Base-by-base conservation (phyloP, 371 early-diverging fungal species). In the Mortierella sp. region DNA sequence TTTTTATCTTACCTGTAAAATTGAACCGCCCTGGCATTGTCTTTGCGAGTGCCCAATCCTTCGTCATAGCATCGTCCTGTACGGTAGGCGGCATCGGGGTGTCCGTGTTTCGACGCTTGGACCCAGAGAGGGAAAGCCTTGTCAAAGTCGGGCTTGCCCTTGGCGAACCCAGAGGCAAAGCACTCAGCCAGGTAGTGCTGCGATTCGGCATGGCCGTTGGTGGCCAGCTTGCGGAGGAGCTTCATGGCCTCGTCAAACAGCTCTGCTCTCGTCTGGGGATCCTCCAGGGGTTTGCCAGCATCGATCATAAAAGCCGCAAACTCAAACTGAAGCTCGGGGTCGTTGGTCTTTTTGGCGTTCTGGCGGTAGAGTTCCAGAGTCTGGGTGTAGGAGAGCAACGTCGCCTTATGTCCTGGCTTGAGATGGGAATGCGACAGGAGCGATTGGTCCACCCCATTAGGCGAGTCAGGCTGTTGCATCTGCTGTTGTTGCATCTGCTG, bases 281-380 rank as follows among this genome's bases (percentile, higher is more conserved):
- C 81, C 73, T 87, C 89, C 71, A 93, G 87, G 4, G 93, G 88
- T 54, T 93, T 92, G 73, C 94, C 94, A 34, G 93, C 92, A 73
- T 93, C 92, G 0, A 95, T 92, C 91, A 95, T 92, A 55, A 94
- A 94, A 19, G 93, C 93, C n/a, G 96, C 96, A 88, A 97, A 96
- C 81, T 95, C 96, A 70, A 96, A 92, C 84, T 95, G 96, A 52
- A 95, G 91, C 63, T 92, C 93, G 2, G 96, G 96, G 75, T 95
- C 96, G 63, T 95, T 94, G 45, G 95, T 95, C 88, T 94, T 94
- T 88, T 95, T 96, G 26, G 95, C 96, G 80, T 96, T 95, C 74
- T 95, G 94, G 70, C 96, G 89, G 80, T 95, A 96, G 90, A 93
- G 90, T 83, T 96, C 95, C 72, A 97, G 89, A 8, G 95, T 93